Conservation (phyloP, 768 basidiomycete species). For the Mycena maculata region DNA sequence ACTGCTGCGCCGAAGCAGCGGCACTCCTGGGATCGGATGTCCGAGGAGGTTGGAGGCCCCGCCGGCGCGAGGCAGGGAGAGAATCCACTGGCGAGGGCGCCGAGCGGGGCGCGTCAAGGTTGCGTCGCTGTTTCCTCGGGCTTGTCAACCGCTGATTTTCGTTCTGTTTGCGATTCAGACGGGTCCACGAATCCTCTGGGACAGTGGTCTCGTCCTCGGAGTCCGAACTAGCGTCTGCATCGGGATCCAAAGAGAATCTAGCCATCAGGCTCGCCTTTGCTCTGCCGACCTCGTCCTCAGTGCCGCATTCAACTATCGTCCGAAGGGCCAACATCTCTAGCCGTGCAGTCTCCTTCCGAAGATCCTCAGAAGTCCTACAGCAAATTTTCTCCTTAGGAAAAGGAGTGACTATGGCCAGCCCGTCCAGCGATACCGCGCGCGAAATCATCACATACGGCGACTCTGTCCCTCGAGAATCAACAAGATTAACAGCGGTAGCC, state of each 20-base stretch:
- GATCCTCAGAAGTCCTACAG: neutral
- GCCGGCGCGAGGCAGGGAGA: too few species aligned
- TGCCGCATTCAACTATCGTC: neutral
- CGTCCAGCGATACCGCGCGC: neutral
- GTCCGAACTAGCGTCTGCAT: neutral
- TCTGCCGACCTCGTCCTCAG: neutral
- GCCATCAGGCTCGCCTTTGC: neutral
- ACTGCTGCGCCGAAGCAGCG: too few species aligned
- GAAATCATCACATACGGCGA: conserved; percentile 1
- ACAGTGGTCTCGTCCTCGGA: neutral
- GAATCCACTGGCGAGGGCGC: neutral
- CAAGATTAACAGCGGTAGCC: neutral
- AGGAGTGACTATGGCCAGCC: neutral
- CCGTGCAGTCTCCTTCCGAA: neutral
- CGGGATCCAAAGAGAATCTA: neutral
- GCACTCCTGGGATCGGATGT: too few species aligned
- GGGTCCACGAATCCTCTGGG: neutral
- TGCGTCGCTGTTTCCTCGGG: neutral
- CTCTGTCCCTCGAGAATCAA: neutral
- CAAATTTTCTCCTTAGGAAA: neutral
- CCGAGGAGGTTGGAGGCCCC: too few species aligned
- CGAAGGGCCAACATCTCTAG: neutral
- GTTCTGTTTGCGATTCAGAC: neutral
- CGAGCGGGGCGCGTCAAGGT: neutral
- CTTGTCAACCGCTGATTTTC: neutral